A percentile compares a stretch with the other conserved stretches of the same genome.
phyloP scores from a whole-genome alignment of 805 yeast genomes.

The Saccharomycopsis lassenensis region DNA sequence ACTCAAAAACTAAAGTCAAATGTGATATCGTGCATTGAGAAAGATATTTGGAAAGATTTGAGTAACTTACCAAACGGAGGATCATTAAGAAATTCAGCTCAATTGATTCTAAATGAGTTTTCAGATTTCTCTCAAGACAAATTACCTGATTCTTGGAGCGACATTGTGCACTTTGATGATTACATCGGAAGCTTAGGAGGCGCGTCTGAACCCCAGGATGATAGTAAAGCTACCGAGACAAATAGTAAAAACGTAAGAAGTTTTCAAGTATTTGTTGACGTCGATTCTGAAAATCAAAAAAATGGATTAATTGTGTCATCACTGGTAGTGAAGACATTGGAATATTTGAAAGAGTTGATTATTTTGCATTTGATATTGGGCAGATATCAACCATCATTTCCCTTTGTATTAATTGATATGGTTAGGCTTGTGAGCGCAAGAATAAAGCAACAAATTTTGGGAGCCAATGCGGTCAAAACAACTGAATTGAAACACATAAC shows the following conservation, averaged over 20 bases:
- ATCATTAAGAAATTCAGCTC: slow-evolving; percentile 26
- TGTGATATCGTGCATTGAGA: slow-evolving; percentile 33
- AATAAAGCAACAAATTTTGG: slow-evolving; percentile 48
- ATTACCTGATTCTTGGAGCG: slow-evolving; percentile 13
- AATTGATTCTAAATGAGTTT: slow-evolving; percentile 39
- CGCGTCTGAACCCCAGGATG: neutral
- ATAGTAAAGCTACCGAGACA: neutral
- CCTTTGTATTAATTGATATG: slow-evolving; percentile 29
- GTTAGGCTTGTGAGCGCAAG: slow-evolving; percentile 42
- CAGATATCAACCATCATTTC: slow-evolving; percentile 10
- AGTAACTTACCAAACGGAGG: slow-evolving; percentile 30
- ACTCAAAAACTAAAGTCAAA: slow-evolving; percentile 10
- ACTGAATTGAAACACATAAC: slow-evolving; percentile 68
- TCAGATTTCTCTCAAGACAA: slow-evolving; percentile 30
- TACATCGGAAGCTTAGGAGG: slow-evolving; percentile 2
- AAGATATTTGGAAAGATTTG: slow-evolving; percentile 73
- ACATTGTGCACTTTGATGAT: slow-evolving; percentile 6
- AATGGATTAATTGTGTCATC: neutral
- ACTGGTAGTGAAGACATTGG: slow-evolving; percentile 7
- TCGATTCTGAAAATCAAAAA: no score
- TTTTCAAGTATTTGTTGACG: no score
- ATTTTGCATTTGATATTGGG: slow-evolving; percentile 15
- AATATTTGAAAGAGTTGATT: slow-evolving; percentile 11
- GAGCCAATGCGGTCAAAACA: slow-evolving; percentile 66
- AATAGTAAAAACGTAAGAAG: no score